Evolutionary conservation across 768 basidiomycete genomes (phyloP), one percentile per base, ranked within the genome.

Genomic region (Termitomyces titanicus): DNA sequence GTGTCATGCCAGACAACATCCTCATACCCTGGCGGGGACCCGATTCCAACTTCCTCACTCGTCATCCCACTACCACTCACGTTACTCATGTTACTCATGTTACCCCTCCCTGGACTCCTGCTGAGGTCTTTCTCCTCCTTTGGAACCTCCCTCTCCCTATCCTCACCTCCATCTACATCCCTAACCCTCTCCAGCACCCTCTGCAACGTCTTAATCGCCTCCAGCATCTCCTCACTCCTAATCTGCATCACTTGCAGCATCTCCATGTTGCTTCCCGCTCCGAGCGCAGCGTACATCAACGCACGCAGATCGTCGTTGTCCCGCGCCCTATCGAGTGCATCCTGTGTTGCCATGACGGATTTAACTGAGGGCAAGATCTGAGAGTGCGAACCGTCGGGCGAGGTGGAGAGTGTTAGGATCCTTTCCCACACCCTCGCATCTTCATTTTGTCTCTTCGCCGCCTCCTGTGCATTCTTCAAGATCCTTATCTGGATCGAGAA

Each of bases 191-290:
- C 83, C 47, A 88, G 71, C 13, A 82, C 83, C 25, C 89, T 72
- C 69, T 89, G 88, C 18, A 92, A 74, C 5, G 89, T 85, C 71
- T 89, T 89, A 67, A 90, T 83, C n/a, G 88, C 88, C 66, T 92
- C 90, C 2, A 86, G 85, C 79, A 89, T 85, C 66, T 89, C 86
- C 40, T 81, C 80, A 39, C 82, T 72, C 35, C 76, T 76, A 45
- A 86, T 79, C 58, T 87, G 81, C 37, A 90, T 72, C 1, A 85
- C 77, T 18, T 76, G 72, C 38, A 89, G 70, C 77, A 90, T 82
- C 59, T 83, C 79, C 12, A 74, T 79, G 63, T 91, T 89, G 58
- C 72, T 83, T 48, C 76, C 29, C 9, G 29, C 29, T 9, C 29
- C 5, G 9, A 29, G 29, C 29, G 29, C 29, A 3, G 29, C 9